Base-by-base conservation (phyloP, 352 stramenopile genomes). In the Globisporangium alternatum region DNA sequence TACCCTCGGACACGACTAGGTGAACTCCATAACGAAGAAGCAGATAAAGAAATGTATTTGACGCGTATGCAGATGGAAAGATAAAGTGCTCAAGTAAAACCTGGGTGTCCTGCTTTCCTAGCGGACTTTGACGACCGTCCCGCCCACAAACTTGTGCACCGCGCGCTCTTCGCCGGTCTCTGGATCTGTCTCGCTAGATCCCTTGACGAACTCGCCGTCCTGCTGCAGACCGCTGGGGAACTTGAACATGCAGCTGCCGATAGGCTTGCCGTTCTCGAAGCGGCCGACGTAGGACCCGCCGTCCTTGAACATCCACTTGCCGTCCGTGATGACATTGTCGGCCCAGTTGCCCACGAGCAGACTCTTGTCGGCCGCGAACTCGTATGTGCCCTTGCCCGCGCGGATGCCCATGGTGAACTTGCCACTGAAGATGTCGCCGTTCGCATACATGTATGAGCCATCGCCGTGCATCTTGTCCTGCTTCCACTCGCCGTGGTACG, bases 231-330 rank as follows among this genome's bases (percentile, higher is more conserved):
- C 92, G 31, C 74, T 92, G 2, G 80, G 75, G 70, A 98, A 97
- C 55, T 89, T 91, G 69, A 95, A 80, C 67, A 88, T 86, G 69
- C 92, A 95, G 51, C 80, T 84, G 8, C 92, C 92, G 60, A 96
- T 95, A 3, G 92, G 92, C 56, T 88, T 85, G 19, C 90, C 91
- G 37, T 77, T 76, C 35, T 96, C 88, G 59, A 98, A 98, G 56
- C 78, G 73, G 1, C 92, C 86, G 35, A 90, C 72, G 71, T 91
- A 93, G 22, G 83, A 89, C 1, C 84, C 88, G 19, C 84, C 88
- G 62, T 95, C 88, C 44, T 97, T 94, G 67, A 97, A 96, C 53
- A 96, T 69, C 92, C 91, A 97, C 67, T 96, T 95, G 55, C 92
- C 92, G 47, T 94, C 84, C 0, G 76, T 91, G 64, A 98, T 95